A percentile compares a stretch with the other conserved stretches of the same genome.
These are phyloP conservation scores for Malassezia vespertilionis DNA, from an alignment of 1,284 basidiomycete species.

Conservation along the genomic window DNA sequence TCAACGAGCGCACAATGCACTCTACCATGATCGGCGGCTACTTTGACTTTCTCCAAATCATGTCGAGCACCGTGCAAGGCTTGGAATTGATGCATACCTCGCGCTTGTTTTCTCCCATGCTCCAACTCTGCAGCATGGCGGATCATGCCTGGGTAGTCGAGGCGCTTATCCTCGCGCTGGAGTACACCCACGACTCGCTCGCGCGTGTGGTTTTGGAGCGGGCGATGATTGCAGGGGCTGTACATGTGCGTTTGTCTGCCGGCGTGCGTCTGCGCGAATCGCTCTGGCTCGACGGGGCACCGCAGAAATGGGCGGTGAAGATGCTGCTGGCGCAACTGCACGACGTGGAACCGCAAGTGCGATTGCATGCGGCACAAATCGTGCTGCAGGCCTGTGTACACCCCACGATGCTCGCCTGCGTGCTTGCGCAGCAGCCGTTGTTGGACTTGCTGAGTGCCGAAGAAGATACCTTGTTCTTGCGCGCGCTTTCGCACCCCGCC, in stretches of 20 bases:
- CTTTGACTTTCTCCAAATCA: slow-evolving; percentile 83
- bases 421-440: slow-evolving; percentile 86
- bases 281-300: slow-evolving; percentile 23
- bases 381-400: slow-evolving; percentile 80
- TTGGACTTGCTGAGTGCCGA: slow-evolving; percentile 89
- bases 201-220: slow-evolving; percentile 64
- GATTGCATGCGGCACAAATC: slow-evolving; percentile 74
- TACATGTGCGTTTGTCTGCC: slow-evolving; percentile 60
- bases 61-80: slow-evolving; percentile 77
- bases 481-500: slow-evolving; percentile 85
- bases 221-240: slow-evolving; percentile 58
- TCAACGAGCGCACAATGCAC: slow-evolving; percentile 70
- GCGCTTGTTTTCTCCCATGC: slow-evolving; percentile 86
- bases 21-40: slow-evolving; percentile 82
- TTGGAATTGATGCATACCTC: slow-evolving; percentile 78
- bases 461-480: slow-evolving; percentile 69
- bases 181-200: slow-evolving; percentile 49
- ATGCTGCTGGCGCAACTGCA: slow-evolving; percentile 89
- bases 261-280: slow-evolving; percentile 68
- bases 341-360: slow-evolving; percentile 77
- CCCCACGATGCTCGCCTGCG: slow-evolving; percentile 69
- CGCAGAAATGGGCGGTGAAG: slow-evolving; percentile 35
- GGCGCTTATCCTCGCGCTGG: slow-evolving; percentile 50
- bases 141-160: slow-evolving; percentile 1
- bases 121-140: slow-evolving; percentile 73